Base-by-base conservation (phyloP, 2,329 filamentous ascomycete species). In the Magnaporthiopsis rhizophila region DNA sequence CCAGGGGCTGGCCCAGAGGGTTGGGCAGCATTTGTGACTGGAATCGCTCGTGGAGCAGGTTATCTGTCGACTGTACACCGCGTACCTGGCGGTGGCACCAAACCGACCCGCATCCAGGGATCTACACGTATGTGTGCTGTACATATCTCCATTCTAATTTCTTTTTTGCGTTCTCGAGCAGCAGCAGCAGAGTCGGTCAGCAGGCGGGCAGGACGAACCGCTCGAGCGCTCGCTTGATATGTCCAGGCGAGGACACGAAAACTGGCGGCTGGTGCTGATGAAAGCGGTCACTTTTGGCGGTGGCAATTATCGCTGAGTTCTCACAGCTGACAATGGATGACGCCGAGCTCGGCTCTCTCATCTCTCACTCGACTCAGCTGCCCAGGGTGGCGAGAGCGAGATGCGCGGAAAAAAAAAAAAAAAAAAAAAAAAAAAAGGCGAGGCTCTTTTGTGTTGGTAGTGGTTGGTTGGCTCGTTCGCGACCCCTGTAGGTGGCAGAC, bases 151-250 rank as follows among this genome's bases (percentile, higher is more conserved):
- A n/a, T 53, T 30, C 59, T 36, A 61, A 61, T 61, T 61, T 38
- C 36, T 45, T 61, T 61, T 30, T 7, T 21, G 59, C n/a, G n/a
- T 15, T n/a, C 15, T 30, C 59, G 59, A 61, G 36, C 59, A 61
- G 59, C 36, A 61, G 30, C 30, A 30, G 30, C 30, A 30, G 30
- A 61, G 59, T 38, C 59, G 59, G 36, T 45, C 59, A 61, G 59
- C 59, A 24, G 5, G 32, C 34, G n/a, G 18, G 45, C 34, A 36
- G 12, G 34, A 36, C 8, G 8, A 36, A 18, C 21, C 5, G 30
- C 18, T 60, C 28, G 59, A 45, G 21, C 34, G 34, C 59, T 5
- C 45, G 36, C 28, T 36, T 26, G 30, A 53, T 53, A 53, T 53
- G 45, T 11, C 45, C n/a, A 7, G 45, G 45, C 6, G 45, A 53